These are phyloP conservation scores for Zalaria obscura DNA, from an alignment of 2,329 filamentous ascomycete species.

Conservation along the genomic window DNA sequence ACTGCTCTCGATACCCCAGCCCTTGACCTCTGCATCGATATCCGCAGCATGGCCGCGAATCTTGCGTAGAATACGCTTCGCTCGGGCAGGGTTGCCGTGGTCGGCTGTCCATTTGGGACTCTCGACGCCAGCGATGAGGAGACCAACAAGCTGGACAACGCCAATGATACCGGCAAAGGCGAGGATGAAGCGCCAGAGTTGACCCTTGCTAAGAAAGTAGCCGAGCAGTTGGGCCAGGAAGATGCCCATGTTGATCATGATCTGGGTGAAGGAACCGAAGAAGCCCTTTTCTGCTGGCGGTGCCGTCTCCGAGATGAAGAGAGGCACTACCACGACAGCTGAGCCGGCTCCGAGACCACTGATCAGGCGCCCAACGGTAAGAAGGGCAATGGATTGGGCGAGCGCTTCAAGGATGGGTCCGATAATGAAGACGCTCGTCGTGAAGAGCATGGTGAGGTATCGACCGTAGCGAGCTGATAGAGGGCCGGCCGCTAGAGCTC, in stretches of 20 bases:
- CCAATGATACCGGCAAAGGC: slow-evolving; percentile 58
- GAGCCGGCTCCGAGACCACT: slow-evolving; percentile 77
- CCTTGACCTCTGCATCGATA: slow-evolving; percentile 57
- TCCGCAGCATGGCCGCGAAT: slow-evolving; percentile 58
- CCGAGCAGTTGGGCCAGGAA: slow-evolving; percentile 70
- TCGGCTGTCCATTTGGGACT: slow-evolving; percentile 77
- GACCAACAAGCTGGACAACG: slow-evolving; percentile 49
- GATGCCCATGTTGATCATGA: slow-evolving; percentile 83
- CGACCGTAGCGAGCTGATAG: slow-evolving; percentile 67
- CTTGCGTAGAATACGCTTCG: slow-evolving; percentile 54
- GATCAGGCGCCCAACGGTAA: slow-evolving; percentile 63
- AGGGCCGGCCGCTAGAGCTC: slow-evolving; percentile 67
- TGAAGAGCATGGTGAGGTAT: slow-evolving; percentile 60
- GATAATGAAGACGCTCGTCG: slow-evolving; percentile 58
- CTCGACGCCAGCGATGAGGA: slow-evolving; percentile 63
- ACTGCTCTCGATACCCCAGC: slow-evolving; percentile 23
- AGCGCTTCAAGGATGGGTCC: slow-evolving; percentile 67
- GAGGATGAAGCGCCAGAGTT: slow-evolving; percentile 73
- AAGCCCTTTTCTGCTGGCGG: slow-evolving; percentile 49
- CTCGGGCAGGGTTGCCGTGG: slow-evolving; percentile 44
- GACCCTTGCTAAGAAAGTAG: slow-evolving; percentile 70
- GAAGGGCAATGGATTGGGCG: slow-evolving; percentile 48
- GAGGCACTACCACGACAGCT: slow-evolving; percentile 79
- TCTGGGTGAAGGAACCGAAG: slow-evolving; percentile 73
- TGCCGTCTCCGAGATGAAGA: slow-evolving; percentile 87